Base-by-base conservation (phyloP, 148 eudicot genomes). In the Limonium bicolor region DNA sequence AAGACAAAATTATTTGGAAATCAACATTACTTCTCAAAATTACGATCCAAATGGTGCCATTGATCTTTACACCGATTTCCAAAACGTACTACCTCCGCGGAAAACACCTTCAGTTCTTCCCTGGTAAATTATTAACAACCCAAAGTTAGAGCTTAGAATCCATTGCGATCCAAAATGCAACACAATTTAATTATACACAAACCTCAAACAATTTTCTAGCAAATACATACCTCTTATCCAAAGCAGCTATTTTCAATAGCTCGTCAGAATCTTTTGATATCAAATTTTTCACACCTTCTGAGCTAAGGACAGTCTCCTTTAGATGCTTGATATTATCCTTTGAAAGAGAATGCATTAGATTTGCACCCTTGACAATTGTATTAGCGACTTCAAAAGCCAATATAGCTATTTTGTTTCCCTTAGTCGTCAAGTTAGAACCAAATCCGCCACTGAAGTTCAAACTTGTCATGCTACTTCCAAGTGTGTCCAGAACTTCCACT, bases 61-160 rank as follows among this genome's bases (percentile, higher is more conserved):
- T 90, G 95, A 71, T 90, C 99, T 70, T 80, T 88, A 59, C 97
- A 88, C 20, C 82, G 77, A 73, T 88, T 88, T 66, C 96, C 97
- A 62, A 88, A 90, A 40, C 99, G 95, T 28, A 90, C 72, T 39
- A 90, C 95, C 73, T 85, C 95, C 50, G 83, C 90, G 10, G 92
- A 68, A 66, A 90, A 90, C 9, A 84, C 62, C 51, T 81, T 80
- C 36, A 90, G 36, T 54, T 90, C 99, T 46, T 90, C 99, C 87
- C 95, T 90, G 70, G 46, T 17, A 54, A 39, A 37, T 24, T 46
- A 19, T 39, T 39, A 15, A 26, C 13, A 39, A 39, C n/a, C n/a
- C n/a, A n/a, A n/a, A n/a, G n/a, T n/a, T n/a, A n/a, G n/a, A n/a
- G n/a, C n/a, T 9, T 13, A 15, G 20, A 15, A 24, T 36, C 48